Conservation (phyloP, 176 grass and related monocot species). For the Eremochloa ophiuroides region DNA sequence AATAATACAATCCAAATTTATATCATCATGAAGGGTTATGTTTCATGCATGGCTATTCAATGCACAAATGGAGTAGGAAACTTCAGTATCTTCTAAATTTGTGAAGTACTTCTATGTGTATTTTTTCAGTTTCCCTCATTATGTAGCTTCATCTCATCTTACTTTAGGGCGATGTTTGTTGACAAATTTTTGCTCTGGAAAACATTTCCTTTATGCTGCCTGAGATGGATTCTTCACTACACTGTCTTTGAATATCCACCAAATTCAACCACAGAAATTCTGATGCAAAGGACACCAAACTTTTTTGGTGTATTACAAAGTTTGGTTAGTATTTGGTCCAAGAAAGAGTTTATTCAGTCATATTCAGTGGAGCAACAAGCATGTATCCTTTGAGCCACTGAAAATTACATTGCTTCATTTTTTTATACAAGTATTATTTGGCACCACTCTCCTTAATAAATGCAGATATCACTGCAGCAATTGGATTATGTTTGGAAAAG, state of each 20-base stretch:
- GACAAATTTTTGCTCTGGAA: slow-evolving; percentile 93
- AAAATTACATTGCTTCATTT: slow-evolving; percentile 27
- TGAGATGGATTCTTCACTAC: slow-evolving; percentile 92
- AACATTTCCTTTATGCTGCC: slow-evolving; percentile 86
- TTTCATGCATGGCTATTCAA: not conserved
- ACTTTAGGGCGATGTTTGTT: slow-evolving; percentile 72
- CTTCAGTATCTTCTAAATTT: slow-evolving; percentile 3
- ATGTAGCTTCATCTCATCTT: slow-evolving; percentile 18
- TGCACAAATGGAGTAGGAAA: not conserved
- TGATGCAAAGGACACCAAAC: slow-evolving; percentile 45
- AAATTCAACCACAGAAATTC: slow-evolving; percentile 33
- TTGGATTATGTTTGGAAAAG: slow-evolving; percentile 85
- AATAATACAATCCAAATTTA: slow-evolving; percentile 4
- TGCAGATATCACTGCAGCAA: slow-evolving; percentile 86
- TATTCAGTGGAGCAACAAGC: slow-evolving; percentile 97
- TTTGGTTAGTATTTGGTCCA: slow-evolving; percentile 78
- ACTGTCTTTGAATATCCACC: slow-evolving; percentile 81
- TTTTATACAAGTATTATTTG: slow-evolving; percentile 18
- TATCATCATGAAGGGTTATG: not conserved
- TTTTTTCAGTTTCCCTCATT: slow-evolving; percentile 22
- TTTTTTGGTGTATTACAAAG: slow-evolving; percentile 47
- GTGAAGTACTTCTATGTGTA: not conserved
- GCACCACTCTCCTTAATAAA: slow-evolving; percentile 45
- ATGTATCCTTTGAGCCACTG: slow-evolving; percentile 73
- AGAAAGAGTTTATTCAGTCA: slow-evolving; percentile 83